A percentile compares a stretch with the other conserved stretches of the same genome.
These are phyloP conservation scores for Podaxis sp. DNA, from an alignment of 768 basidiomycete species.

Conservation along the genomic window DNA sequence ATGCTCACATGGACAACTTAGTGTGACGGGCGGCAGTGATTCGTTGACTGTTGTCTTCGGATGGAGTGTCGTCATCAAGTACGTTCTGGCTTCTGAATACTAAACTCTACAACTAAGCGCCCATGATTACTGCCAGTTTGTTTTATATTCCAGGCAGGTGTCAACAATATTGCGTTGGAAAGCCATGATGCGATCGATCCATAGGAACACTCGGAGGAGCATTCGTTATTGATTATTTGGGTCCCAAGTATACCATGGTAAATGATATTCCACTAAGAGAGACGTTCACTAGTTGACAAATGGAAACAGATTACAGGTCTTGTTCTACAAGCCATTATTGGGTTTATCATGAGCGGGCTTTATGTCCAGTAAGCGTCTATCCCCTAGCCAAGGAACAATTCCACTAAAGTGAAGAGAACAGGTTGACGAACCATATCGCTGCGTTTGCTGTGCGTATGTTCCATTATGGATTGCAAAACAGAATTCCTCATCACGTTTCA, in stretches of 20 bases:
- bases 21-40: constrained; percentile 53
- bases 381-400: background rate
- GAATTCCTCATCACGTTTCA: background rate
- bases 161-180: no score
- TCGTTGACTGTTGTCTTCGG: constrained; percentile 69
- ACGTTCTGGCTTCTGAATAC: constrained; percentile 19
- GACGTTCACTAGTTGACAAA: background rate
- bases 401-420: constrained; percentile 19
- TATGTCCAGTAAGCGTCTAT: constrained; percentile 48
- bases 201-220: constrained; percentile 66
- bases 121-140: constrained; percentile 19
- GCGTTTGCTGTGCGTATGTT: constrained; percentile 61
- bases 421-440: constrained; percentile 63
- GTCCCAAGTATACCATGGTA: constrained; percentile 77
- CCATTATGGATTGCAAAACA: background rate
- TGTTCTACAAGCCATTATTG: constrained; percentile 64
- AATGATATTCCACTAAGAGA: background rate
- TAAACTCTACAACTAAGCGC: background rate
- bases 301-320: constrained; percentile 60
- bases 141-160: constrained; percentile 38
- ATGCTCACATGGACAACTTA: constrained; percentile 20
- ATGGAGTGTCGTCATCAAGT: constrained; percentile 88
- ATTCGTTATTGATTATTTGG: constrained; percentile 71
- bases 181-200: constrained; percentile 45
- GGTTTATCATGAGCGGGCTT: constrained; percentile 88